Conservation (phyloP, 2,329 filamentous ascomycete species). For the Fusarium tricinctum region DNA sequence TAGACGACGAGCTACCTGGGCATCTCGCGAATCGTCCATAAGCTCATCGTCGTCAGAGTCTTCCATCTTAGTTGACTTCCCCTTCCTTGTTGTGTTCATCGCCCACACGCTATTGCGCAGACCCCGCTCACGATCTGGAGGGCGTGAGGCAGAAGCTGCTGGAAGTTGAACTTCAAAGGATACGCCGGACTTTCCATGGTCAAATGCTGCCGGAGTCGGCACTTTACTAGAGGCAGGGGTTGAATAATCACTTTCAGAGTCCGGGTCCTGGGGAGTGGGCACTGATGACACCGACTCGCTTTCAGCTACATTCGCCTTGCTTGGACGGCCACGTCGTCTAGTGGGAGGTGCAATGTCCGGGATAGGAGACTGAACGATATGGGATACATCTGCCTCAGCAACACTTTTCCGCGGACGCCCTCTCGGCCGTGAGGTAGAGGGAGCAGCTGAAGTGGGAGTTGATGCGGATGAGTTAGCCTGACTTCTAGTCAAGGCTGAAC, state of each 20-base stretch:
- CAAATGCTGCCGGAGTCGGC: conserved; percentile 53
- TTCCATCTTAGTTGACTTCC: conserved; percentile 56
- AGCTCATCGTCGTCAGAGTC: conserved; percentile 57
- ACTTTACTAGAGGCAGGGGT: conserved; percentile 57
- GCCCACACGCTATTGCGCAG: conserved; percentile 62
- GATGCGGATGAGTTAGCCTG: conserved; percentile 18
- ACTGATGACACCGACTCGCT: conserved; percentile 54
- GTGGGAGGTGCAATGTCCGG: conserved; percentile 13
- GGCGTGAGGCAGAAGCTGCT: conserved; percentile 29
- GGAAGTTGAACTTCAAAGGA: conserved; percentile 53
- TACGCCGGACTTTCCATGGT: conserved; percentile 38
- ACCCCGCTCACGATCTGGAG: conserved; percentile 49
- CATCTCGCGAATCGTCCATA: conserved; percentile 48
- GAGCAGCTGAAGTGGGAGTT: conserved; percentile 3
- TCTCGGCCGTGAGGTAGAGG: conserved; percentile 30
- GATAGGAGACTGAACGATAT: conserved; percentile 9
- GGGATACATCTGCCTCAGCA: conserved; percentile 15
- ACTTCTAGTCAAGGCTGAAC: conserved; percentile 44
- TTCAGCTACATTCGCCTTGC: conserved; percentile 33
- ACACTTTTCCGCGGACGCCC: conserved; percentile 47
- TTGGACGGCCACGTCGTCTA: conserved; percentile 39
- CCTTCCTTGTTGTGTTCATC: conserved; percentile 63
- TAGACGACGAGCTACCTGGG: conserved; percentile 53
- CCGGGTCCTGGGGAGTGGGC: conserved; percentile 50
- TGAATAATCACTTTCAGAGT: conserved; percentile 53